Evolutionary conservation across 768 basidiomycete species (phyloP).

Genomic region (Tylopilus cervinicoccineus): DNA sequence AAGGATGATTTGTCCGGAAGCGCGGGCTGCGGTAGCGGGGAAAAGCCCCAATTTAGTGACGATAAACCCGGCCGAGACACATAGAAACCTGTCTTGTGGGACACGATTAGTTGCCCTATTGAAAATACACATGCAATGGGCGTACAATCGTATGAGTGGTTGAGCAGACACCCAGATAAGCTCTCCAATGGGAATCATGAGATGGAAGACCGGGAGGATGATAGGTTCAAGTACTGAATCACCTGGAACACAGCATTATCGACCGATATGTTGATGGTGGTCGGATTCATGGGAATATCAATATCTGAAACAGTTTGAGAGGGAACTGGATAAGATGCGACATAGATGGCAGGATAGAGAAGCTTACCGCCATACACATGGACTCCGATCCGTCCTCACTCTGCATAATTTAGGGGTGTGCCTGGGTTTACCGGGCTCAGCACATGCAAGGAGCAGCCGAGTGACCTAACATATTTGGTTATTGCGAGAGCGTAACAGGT

Average conservation of each 20-base stretch:
- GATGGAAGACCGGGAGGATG: neutral
- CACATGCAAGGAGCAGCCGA: neutral
- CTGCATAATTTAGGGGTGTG: neutral
- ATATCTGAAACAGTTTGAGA: too few species aligned
- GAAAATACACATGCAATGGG: constrained; percentile 2
- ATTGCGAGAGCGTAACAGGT: neutral
- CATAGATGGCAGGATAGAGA: too few species aligned
- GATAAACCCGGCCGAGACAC: constrained; percentile 50
- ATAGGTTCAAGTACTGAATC: constrained; percentile 3
- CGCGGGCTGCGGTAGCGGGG: constrained; percentile 52
- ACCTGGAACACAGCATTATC: neutral
- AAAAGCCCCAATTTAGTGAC: constrained; percentile 61
- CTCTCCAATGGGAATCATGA: constrained; percentile 35
- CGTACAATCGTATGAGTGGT: constrained; percentile 58
- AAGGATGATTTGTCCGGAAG: constrained; percentile 56
- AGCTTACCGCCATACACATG: too few species aligned
- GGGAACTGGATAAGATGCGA: too few species aligned
- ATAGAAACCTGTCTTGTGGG: constrained; percentile 43
- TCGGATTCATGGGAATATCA: neutral
- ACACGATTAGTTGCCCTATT: constrained; percentile 1
- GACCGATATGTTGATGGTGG: neutral
- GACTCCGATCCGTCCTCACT: neutral
- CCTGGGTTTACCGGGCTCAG: neutral
- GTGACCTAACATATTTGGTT: neutral
- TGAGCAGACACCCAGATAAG: constrained; percentile 62